A percentile compares a stretch with the other conserved stretches of the same genome.
Conservation (phyloP, 352 stramenopile species). For the Pythium phragmitis region DNA sequence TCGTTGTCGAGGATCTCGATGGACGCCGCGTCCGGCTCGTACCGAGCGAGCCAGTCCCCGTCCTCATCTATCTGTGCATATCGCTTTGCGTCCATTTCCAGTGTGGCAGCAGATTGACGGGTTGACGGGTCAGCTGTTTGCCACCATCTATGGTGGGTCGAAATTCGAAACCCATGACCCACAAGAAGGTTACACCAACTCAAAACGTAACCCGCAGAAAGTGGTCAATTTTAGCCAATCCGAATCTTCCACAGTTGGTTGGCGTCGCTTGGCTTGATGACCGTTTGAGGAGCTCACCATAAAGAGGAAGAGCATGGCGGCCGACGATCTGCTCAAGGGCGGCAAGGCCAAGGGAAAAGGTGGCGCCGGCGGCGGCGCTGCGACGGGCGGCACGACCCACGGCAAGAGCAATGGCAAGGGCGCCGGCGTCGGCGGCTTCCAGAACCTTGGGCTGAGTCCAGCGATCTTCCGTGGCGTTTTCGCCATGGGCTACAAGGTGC, state of each 20-base stretch:
- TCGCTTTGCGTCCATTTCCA: conserved; percentile 1
- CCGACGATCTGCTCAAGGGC: conserved; percentile 63
- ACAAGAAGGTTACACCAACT: too few species aligned
- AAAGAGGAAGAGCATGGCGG: conserved; percentile 37
- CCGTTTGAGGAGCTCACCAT: conserved; percentile 14
- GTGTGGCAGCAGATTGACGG: background rate
- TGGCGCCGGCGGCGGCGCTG: conserved; percentile 4
- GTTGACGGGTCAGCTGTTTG: too few species aligned
- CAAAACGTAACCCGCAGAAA: background rate
- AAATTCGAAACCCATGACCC: too few species aligned
- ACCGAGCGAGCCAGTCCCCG: conserved; percentile 44
- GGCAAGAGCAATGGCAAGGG: conserved; percentile 83
- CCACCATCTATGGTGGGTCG: too few species aligned
- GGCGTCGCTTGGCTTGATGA: conserved; percentile 17
- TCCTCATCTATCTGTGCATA: conserved; percentile 26
- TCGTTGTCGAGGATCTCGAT: conserved; percentile 14
- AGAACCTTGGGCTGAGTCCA: conserved; percentile 80
- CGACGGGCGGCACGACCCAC: conserved; percentile 44
- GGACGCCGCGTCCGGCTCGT: conserved; percentile 18
- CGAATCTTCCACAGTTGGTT: conserved; percentile 16
- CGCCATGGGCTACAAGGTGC: conserved; percentile 95
- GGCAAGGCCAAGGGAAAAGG: conserved; percentile 29
- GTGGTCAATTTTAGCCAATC: conserved; percentile 46
- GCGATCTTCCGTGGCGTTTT: conserved; percentile 86
- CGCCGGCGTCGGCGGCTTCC: conserved; percentile 76